Conservation (phyloP, 2,329 filamentous ascomycete genomes). For the Cordyceps farinosa region DNA sequence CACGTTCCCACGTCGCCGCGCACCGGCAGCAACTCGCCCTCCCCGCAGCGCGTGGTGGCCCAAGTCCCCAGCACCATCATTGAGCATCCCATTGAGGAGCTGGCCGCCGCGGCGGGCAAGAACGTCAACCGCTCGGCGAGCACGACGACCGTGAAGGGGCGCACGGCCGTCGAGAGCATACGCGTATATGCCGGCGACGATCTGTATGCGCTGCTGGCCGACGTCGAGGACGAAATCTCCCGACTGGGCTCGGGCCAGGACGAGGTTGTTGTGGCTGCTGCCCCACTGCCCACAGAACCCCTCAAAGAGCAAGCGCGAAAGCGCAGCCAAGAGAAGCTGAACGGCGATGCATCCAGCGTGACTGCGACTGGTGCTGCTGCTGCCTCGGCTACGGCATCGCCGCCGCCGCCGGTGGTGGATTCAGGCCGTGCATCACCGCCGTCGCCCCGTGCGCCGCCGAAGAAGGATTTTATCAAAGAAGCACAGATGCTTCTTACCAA, state of each 20-base stretch:
- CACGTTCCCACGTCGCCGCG: constrained; percentile 31
- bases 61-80: constrained; percentile 55
- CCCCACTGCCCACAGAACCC: constrained; percentile 12
- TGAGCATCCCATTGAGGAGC: constrained; percentile 49
- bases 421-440: background rate
- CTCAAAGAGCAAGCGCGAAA: constrained; percentile 44
- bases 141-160: constrained; percentile 27
- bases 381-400: background rate
- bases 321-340: constrained; percentile 50
- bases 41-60: constrained; percentile 49
- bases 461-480: constrained; percentile 4
- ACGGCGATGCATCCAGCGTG: constrained; percentile 28
- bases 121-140: constrained; percentile 27
- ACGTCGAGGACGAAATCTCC: constrained; percentile 53
- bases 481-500: constrained; percentile 39
- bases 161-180: constrained; percentile 58
- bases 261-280: background rate
- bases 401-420: background rate
- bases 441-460: constrained; percentile 4
- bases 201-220: constrained; percentile 62
- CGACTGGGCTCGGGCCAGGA: constrained; percentile 31
- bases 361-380: constrained; percentile 5
- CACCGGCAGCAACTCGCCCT: constrained; percentile 39
- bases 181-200: constrained; percentile 65
- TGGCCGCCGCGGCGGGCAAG: constrained; percentile 30